phyloP scores from a whole-genome alignment of 495 filamentous ascomycete genomes.

The Penicillium egyptiacum region DNA sequence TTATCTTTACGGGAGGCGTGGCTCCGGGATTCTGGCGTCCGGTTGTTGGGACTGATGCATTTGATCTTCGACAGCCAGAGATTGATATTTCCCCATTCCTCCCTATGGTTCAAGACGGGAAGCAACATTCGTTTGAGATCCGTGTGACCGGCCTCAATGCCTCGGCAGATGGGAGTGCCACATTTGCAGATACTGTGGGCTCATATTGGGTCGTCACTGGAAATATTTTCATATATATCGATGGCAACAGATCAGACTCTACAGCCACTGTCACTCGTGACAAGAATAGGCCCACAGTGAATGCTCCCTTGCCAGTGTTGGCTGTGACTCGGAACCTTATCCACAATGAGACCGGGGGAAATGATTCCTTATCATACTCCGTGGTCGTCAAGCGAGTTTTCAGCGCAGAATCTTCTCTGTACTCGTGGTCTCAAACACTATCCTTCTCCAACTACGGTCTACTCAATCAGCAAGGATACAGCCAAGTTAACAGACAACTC shows the following conservation, averaged over 20 bases:
- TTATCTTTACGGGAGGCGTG: conserved; percentile 73
- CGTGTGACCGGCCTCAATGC: not conserved
- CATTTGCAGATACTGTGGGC: not conserved
- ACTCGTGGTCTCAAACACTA: not conserved
- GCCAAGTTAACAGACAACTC: not conserved
- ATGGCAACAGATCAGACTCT: not conserved
- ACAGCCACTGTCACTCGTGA: not conserved
- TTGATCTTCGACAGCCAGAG: conserved; percentile 77
- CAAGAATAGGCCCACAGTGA: not conserved
- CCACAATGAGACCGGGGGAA: not conserved
- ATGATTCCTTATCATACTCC: not conserved
- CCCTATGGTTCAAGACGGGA: conserved; percentile 63
- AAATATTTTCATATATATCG: not conserved
- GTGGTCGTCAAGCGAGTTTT: not conserved
- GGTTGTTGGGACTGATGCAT: conserved; percentile 72
- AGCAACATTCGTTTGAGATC: conserved; percentile 7
- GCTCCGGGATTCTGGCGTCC: not conserved
- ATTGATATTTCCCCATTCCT: conserved; percentile 84
- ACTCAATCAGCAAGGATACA: not conserved
- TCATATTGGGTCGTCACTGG: not conserved
- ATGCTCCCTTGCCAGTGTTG: not conserved
- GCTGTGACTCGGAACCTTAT: not conserved
- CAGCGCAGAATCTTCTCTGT: not conserved
- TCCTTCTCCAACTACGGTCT: not conserved
- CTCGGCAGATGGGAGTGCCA: not conserved